Conservation (phyloP, 176 grass and related monocot species). For the Poa annua region DNA sequence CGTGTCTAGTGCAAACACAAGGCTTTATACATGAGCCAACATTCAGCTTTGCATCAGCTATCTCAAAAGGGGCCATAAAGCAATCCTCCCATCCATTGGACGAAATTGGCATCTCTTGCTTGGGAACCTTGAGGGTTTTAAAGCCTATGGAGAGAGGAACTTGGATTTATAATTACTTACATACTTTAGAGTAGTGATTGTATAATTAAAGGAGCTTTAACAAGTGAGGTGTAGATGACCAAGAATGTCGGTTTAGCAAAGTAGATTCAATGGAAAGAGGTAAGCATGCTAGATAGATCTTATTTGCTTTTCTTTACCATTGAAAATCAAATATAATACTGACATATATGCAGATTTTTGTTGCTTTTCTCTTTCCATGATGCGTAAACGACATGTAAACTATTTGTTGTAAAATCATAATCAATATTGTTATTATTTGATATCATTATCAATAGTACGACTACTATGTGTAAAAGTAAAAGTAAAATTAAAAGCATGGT, state of each 20-base stretch:
- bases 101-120: constrained; percentile 40
- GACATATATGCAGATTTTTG: not conserved
- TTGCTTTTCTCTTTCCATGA: not conserved
- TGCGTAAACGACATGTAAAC: not conserved
- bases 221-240: constrained; percentile 28
- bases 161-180: constrained; percentile 18
- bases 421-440: not conserved
- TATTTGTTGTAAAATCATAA: not conserved
- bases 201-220: constrained; percentile 21
- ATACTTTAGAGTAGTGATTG: constrained; percentile 14
- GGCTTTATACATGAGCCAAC: constrained; percentile 38
- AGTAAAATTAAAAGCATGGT: not conserved
- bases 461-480: not conserved
- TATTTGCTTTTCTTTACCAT: constrained; percentile 16
- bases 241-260: constrained; percentile 38
- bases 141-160: constrained; percentile 45
- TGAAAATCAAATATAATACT: not conserved
- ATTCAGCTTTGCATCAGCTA: constrained; percentile 50
- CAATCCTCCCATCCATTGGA: constrained; percentile 49
- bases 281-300: not conserved
- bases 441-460: not conserved
- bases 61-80: constrained; percentile 55
- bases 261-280: constrained; percentile 8
- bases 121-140: constrained; percentile 45
- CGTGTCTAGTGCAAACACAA: constrained; percentile 53